These are phyloP conservation scores for Boletus fagicola DNA, from an alignment of 768 basidiomycete species.

Conservation along the genomic window DNA sequence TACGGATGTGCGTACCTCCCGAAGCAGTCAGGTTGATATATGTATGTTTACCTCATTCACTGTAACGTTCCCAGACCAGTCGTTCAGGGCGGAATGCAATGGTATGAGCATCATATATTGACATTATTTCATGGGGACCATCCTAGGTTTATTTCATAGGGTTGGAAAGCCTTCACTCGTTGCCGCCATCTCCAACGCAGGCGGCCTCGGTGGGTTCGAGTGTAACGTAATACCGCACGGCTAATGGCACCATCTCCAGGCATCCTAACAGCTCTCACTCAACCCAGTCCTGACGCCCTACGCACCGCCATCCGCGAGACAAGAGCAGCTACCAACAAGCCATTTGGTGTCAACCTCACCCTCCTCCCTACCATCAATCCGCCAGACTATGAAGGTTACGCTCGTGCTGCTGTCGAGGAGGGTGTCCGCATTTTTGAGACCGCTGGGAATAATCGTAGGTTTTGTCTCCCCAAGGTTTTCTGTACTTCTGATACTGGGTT, in stretches of 20 bases:
- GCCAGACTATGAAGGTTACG: constrained; percentile 86
- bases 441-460: constrained; percentile 84
- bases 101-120: constrained; percentile 39
- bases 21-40: not conserved
- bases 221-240: not conserved
- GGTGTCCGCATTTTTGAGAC: constrained; percentile 91
- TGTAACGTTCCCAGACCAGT: constrained; percentile 59
- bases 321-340: constrained; percentile 61
- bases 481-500: not conserved
- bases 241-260: constrained; percentile 39
- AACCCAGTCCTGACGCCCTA: constrained; percentile 80
- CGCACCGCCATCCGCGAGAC: constrained; percentile 80
- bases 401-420: constrained; percentile 79
- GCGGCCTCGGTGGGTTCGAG: constrained; percentile 60
- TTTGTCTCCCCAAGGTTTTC: not conserved
- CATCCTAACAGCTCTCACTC: constrained; percentile 83
- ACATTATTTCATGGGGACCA: not conserved
- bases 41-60: not conserved
- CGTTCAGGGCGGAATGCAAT: constrained; percentile 91
- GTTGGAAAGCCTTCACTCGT: constrained; percentile 75
- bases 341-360: constrained; percentile 85
- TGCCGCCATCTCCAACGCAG: constrained; percentile 79
- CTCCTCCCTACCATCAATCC: constrained; percentile 87
- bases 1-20: constrained; percentile 53
- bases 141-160: constrained; percentile 40